Conservation (phyloP, 208 protist species). For the Trypanosoma theileri region DNA sequence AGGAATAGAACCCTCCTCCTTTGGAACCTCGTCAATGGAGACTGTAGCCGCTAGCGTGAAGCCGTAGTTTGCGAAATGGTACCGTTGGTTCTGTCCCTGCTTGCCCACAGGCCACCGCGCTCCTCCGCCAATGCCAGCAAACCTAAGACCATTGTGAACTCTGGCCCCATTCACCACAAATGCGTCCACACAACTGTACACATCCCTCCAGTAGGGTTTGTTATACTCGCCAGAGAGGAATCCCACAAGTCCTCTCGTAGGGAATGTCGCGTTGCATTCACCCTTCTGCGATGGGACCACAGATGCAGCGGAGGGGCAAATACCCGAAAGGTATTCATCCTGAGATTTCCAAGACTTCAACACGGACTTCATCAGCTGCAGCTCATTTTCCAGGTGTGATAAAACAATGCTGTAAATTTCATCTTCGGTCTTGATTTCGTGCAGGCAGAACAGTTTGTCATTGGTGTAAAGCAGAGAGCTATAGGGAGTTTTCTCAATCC, state of each 20-base stretch:
- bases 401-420: background rate
- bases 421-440: background rate
- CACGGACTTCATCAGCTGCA: background rate
- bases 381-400: background rate
- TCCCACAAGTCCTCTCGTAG: conserved; percentile 15
- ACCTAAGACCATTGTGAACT: conserved; percentile 1
- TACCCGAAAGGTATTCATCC: background rate
- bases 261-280: too few species aligned
- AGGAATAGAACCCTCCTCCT: background rate
- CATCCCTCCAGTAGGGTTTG: background rate
- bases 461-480: too few species aligned
- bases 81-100: conserved; percentile 22
- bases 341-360: background rate
- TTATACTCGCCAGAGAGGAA: background rate
- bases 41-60: conserved; percentile 23
- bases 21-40: conserved; percentile 4
- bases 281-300: too few species aligned
- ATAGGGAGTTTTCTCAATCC: too few species aligned
- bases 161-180: background rate
- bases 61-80: conserved; percentile 7
- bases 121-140: conserved; percentile 5
- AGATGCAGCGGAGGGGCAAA: too few species aligned
- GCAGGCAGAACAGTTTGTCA: too few species aligned
- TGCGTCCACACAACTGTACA: conserved; percentile 15
- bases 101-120: conserved; percentile 14